phyloP scores from a whole-genome alignment of 306 rosid genomes.

The Clitoria ternatea region DNA sequence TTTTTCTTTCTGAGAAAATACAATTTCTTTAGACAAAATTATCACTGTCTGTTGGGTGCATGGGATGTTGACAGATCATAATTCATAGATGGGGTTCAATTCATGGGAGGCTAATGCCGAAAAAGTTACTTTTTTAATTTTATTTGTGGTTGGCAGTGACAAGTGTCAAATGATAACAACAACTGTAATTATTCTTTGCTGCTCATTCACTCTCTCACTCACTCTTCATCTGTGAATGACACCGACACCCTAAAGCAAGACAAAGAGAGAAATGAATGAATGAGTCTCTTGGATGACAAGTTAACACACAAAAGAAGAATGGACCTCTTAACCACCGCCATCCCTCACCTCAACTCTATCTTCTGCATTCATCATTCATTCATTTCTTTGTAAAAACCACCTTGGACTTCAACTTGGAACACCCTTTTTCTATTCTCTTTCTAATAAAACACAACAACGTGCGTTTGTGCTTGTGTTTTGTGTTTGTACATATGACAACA shows the following conservation, averaged over 20 bases:
- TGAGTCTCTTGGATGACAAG: slow-evolving; percentile 48
- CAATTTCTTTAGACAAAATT: not conserved
- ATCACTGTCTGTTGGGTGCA: not conserved
- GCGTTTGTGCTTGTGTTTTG: not conserved
- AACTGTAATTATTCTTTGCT: slow-evolving; percentile 53
- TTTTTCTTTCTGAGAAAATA: too few relatives aligned
- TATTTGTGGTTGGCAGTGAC: slow-evolving; percentile 30
- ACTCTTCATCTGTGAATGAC: slow-evolving; percentile 35
- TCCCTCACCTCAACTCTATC: slow-evolving; percentile 12
- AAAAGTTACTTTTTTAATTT: not conserved
- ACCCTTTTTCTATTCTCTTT: not conserved
- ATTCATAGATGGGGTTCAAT: not conserved
- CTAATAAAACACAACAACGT: not conserved
- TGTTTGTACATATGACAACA: not conserved
- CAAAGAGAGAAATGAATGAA: not conserved
- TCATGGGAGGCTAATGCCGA: not conserved
- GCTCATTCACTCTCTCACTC: slow-evolving; percentile 25
- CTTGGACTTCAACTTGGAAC: not conserved
- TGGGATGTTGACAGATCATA: not conserved
- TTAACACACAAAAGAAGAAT: slow-evolving; percentile 20
- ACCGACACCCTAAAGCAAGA: slow-evolving; percentile 34
- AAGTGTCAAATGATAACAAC: slow-evolving; percentile 16
- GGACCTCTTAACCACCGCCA: slow-evolving; percentile 52
- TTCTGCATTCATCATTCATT: not conserved
- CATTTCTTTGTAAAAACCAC: too few relatives aligned